Evolutionary conservation across 768 basidiomycete genomes (phyloP).

Genomic region (Suillus subalutaceus): DNA sequence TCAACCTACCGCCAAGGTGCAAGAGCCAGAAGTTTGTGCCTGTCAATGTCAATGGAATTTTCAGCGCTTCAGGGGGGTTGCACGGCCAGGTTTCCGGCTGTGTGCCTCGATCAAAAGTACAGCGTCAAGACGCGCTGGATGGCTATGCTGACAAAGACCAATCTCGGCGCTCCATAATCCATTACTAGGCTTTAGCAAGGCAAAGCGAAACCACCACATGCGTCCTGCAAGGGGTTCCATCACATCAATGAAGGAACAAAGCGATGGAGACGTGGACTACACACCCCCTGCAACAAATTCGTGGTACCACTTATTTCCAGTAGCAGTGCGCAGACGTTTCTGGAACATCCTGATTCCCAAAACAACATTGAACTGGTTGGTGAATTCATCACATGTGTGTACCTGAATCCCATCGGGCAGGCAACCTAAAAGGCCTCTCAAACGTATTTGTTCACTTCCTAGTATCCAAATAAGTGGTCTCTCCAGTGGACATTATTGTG

Average conservation of each 20-base stretch:
- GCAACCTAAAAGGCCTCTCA: background rate
- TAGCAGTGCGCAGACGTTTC: background rate
- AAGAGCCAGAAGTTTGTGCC: background rate
- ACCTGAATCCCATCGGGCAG: background rate
- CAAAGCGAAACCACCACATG: background rate
- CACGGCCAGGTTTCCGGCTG: background rate
- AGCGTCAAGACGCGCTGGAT: background rate
- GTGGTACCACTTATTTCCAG: rapidly evolving
- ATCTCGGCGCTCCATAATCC: background rate
- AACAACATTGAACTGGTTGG: background rate
- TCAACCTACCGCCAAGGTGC: too few relatives aligned
- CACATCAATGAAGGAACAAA: background rate
- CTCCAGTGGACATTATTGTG: background rate
- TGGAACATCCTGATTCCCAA: background rate
- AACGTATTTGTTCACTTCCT: too few relatives aligned
- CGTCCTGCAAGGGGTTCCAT: background rate
- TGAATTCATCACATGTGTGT: background rate
- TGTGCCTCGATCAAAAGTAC: background rate
- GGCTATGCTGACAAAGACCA: background rate
- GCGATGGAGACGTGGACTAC: background rate
- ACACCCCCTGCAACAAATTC: conserved; percentile 25
- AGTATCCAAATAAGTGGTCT: background rate
- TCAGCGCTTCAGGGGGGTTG: background rate
- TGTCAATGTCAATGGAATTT: background rate
- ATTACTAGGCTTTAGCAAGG: too few relatives aligned